Percentiles rank a stretch among this genome's conserved stretches.
Evolutionary conservation across 1,284 basidiomycete species (phyloP).

Genomic region (Ganoderma sp.): DNA sequence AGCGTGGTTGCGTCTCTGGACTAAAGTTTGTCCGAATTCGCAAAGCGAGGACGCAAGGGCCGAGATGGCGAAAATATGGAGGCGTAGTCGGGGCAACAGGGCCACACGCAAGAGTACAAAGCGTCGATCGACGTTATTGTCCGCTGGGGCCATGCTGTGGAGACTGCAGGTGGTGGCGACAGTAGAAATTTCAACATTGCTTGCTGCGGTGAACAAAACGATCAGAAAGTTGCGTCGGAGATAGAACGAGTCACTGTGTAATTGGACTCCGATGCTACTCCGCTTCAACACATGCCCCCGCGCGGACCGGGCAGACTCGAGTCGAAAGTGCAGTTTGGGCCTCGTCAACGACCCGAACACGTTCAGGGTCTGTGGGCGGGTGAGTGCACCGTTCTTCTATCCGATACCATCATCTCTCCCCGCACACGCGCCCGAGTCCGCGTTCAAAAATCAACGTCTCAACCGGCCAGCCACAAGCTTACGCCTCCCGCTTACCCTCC

Average conservation of each 20-base stretch:
- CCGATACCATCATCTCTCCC: constrained; percentile 11
- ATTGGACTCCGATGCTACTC: background rate
- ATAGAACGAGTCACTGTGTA: background rate
- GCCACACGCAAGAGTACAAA: background rate
- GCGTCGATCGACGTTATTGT: background rate
- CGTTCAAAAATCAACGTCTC: background rate
- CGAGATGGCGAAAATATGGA: background rate
- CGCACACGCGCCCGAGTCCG: background rate
- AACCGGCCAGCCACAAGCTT: background rate
- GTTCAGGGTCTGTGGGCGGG: constrained; percentile 8
- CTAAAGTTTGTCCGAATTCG: background rate
- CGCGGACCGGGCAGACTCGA: background rate
- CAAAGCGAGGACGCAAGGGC: background rate
- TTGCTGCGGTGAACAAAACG: constrained; percentile 2
- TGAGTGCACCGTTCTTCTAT: constrained; percentile 2
- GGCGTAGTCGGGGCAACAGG: background rate
- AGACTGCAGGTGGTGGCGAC: background rate
- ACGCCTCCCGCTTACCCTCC: constrained; percentile 7
- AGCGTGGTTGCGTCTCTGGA: no score
- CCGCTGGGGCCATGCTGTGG: background rate
- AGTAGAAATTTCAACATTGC: background rate
- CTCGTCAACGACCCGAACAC: background rate
- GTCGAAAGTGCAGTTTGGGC: background rate
- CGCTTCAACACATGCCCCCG: background rate
- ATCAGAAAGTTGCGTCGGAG: background rate